A percentile compares a stretch with the other conserved stretches of the same genome.
These are phyloP conservation scores for Pseudocercospora fijiensis DNA, from an alignment of 2,329 filamentous ascomycete species.

Conservation along the genomic window DNA sequence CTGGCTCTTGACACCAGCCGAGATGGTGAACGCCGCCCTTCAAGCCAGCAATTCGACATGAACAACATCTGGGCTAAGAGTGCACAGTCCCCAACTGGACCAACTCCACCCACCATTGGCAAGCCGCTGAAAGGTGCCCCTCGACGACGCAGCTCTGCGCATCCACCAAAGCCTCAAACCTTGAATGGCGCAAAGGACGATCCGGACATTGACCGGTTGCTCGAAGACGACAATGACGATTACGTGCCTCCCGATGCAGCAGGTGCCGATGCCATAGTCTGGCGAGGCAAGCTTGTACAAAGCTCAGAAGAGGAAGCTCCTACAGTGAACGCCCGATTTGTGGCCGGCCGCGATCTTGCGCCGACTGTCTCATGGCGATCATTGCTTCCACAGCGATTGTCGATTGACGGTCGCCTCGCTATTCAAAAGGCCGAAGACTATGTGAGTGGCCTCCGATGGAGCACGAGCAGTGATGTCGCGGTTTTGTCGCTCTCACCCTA, in stretches of 20 bases:
- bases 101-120: constrained; percentile 39
- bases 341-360: constrained; percentile 78
- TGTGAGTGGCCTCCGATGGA: constrained; percentile 81
- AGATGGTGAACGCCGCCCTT: constrained; percentile 36
- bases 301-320: constrained; percentile 41
- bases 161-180: constrained; percentile 31
- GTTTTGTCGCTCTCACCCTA: constrained; percentile 70
- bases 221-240: constrained; percentile 76
- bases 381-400: constrained; percentile 68
- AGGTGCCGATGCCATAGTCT: constrained; percentile 65
- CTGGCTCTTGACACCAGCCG: constrained; percentile 25
- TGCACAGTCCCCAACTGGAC: constrained; percentile 61
- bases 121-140: constrained; percentile 48
- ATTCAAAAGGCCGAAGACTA: constrained; percentile 85
- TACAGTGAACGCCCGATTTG: constrained; percentile 71
- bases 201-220: constrained; percentile 82
- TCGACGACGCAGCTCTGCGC: constrained; percentile 41
- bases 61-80: constrained; percentile 82
- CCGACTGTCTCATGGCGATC: constrained; percentile 68
- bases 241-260: constrained; percentile 78
- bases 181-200: constrained; percentile 66
- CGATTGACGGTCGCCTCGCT: constrained; percentile 76
- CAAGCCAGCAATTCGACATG: constrained; percentile 65
- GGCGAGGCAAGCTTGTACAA: constrained; percentile 66
- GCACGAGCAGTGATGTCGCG: constrained; percentile 76